phyloP scores from a whole-genome alignment of 2,329 filamentous ascomycete species.

The Thermoascus crustaceus region DNA sequence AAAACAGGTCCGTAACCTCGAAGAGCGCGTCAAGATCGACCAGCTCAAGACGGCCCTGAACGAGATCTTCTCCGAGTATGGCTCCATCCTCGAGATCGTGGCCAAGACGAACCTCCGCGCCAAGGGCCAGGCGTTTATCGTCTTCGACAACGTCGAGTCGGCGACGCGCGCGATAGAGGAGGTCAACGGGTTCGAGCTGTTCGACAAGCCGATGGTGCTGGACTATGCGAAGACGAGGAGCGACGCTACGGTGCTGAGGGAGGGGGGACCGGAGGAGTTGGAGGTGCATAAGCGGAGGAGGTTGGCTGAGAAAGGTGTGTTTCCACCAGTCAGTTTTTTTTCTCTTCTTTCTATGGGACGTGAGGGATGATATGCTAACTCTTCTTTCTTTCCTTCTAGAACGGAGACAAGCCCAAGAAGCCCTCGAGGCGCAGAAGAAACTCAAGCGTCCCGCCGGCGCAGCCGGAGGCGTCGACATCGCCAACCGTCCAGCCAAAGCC shows the following conservation, averaged over 20 bases:
- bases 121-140: conserved; percentile 92
- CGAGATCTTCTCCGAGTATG: conserved; percentile 82
- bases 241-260: conserved; percentile 73
- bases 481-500: conserved; percentile 58
- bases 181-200: conserved; percentile 84
- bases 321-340: conserved; percentile 4
- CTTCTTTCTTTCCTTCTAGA: conserved; percentile 35
- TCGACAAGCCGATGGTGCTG: conserved; percentile 81
- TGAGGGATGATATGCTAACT: neutral
- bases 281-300: conserved; percentile 79
- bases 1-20: conserved; percentile 64
- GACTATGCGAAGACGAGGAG: conserved; percentile 75
- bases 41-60: conserved; percentile 63
- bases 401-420: conserved; percentile 73
- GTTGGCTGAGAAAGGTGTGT: conserved; percentile 76
- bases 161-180: conserved; percentile 77
- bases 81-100: conserved; percentile 73
- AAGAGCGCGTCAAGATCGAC: conserved; percentile 82
- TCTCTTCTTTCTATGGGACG: too few relatives aligned
- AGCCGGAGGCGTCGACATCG: conserved; percentile 32
- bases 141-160: conserved; percentile 75
- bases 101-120: conserved; percentile 85
- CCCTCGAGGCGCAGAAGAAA: conserved; percentile 68
- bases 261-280: conserved; percentile 69
- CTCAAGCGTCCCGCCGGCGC: conserved; percentile 56